Evolutionary conservation across 441 rosid genomes (phyloP), one percentile per base, ranked within the genome.

Genomic region (Sinapis alba): DNA sequence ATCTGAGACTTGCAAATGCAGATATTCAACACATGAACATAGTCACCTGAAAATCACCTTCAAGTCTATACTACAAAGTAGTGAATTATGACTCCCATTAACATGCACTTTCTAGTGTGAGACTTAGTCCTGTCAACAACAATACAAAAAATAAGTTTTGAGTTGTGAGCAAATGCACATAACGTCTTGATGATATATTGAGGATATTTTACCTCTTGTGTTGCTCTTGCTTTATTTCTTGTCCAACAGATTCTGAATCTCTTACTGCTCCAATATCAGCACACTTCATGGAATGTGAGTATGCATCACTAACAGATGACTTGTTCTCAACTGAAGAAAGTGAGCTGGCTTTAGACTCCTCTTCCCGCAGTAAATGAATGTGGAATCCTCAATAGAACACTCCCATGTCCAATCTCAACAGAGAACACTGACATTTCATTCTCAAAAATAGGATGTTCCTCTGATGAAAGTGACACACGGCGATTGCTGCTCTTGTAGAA

Each of bases 331-430:
- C 88, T 0, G 97, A 90, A 71, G 79, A 76, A 54, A 93, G 88
- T 19, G 99, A 96, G 81, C 98, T 96, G 69, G 96, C 96, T 85
- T 93, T 97, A 53, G 98, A 93, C 80, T 95, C 98, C 80, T 96
- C 97, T 47, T 93, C 99, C 72, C 95, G 90, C n/a, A 85, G 88
- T 84, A 81, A 88, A 80, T 70, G 86, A 83, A 62, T 89, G 86
- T 1, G 98, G 99, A 80, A 93, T 91, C 80, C 87, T 85, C 62
- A 96, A 89, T 58, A 93, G 92, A 81, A 93, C 91, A 74, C 97
- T 88, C 84, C 99, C 99, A 86, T 96, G 97, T 59, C 97, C 98
- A 79, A 91, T 85, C 87, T 96, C 98, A 76, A 96, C 92, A 82
- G 99, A 96, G 28, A 92, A 96, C 98, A 93, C 86, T 41, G 99